Conservation (phyloP, 345 rosid species). For the Populus ilicifolia region DNA sequence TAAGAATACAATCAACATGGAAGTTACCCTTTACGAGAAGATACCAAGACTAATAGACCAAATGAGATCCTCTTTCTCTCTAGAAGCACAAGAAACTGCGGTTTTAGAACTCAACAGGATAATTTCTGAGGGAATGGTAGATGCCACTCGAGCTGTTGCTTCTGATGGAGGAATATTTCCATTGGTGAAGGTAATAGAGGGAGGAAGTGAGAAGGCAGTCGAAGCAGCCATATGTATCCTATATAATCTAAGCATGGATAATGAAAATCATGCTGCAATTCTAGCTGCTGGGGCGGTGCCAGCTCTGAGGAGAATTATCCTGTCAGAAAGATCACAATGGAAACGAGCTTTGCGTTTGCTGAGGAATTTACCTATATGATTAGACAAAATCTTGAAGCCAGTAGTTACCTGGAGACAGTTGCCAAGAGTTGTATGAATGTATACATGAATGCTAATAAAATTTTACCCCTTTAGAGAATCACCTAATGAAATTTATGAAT, state of each 20-base stretch:
- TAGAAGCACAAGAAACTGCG: conserved; percentile 62
- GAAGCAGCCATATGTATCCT: conserved; percentile 70
- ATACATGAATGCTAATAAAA: background rate
- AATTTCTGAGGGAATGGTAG: conserved; percentile 60
- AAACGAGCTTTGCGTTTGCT: conserved; percentile 60
- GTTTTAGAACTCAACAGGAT: conserved; percentile 76
- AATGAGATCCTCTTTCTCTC: conserved; percentile 45
- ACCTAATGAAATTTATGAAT: background rate
- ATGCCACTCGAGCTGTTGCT: conserved; percentile 53
- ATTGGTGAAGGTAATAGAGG: conserved; percentile 59
- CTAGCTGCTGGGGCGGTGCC: conserved; percentile 78
- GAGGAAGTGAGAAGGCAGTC: conserved; percentile 48
- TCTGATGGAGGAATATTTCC: conserved; percentile 63
- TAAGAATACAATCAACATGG: conserved; percentile 52
- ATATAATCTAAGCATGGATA: conserved; percentile 77
- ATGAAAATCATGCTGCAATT: conserved; percentile 68
- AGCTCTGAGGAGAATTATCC: conserved; percentile 60
- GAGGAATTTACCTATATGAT: conserved; percentile 55
- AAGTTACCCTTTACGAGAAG: conserved; percentile 69
- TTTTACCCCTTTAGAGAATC: background rate
- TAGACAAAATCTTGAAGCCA: background rate
- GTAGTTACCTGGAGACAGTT: background rate
- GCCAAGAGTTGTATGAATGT: background rate
- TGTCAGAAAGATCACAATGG: conserved; percentile 71
- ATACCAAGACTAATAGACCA: conserved; percentile 75